Percentiles rank a stretch among this genome's conserved stretches.
phyloP scores from a whole-genome alignment of 2,329 filamentous ascomycete species.

The Exophiala oligosperma region DNA sequence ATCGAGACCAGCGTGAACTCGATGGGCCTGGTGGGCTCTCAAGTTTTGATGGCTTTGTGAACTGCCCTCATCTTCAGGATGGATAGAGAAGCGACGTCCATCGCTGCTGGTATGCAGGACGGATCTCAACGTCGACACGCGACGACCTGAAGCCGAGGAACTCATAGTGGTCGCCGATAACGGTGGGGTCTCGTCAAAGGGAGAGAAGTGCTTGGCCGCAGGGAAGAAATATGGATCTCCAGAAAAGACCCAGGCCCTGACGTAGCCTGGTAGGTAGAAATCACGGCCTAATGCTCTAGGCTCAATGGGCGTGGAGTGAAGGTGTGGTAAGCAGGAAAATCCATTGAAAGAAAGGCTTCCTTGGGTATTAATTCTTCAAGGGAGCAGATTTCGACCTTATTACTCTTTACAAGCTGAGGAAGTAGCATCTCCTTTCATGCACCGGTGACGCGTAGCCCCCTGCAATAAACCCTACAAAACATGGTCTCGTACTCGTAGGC shows the following conservation, averaged over 20 bases:
- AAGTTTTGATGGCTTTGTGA: constrained; percentile 89
- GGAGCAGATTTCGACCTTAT: too few species aligned
- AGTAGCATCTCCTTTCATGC: too few species aligned
- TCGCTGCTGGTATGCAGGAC: constrained; percentile 34
- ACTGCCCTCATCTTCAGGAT: constrained; percentile 57
- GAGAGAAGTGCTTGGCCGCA: constrained; percentile 11
- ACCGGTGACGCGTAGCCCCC: too few species aligned
- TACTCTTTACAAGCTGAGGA: too few species aligned
- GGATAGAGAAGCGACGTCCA: constrained; percentile 20
- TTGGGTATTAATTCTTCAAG: too few species aligned
- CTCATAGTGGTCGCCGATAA: constrained; percentile 37
- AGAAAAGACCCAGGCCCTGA: neutral
- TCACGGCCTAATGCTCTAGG: too few species aligned
- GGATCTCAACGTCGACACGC: constrained; percentile 43
- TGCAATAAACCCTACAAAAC: too few species aligned
- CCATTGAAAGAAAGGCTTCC: too few species aligned
- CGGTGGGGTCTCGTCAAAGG: neutral
- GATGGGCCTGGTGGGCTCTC: constrained; percentile 83
- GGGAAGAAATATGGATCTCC: neutral
- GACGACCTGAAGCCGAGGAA: constrained; percentile 48
- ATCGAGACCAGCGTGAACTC: constrained; percentile 87
- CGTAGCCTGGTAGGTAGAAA: too few species aligned
- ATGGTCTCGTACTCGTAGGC: too few species aligned
- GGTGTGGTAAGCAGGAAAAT: too few species aligned
- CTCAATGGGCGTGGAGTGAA: too few species aligned